These are phyloP conservation scores for Naematelia encephala DNA, from an alignment of 768 basidiomycete genomes.

Conservation along the genomic window DNA sequence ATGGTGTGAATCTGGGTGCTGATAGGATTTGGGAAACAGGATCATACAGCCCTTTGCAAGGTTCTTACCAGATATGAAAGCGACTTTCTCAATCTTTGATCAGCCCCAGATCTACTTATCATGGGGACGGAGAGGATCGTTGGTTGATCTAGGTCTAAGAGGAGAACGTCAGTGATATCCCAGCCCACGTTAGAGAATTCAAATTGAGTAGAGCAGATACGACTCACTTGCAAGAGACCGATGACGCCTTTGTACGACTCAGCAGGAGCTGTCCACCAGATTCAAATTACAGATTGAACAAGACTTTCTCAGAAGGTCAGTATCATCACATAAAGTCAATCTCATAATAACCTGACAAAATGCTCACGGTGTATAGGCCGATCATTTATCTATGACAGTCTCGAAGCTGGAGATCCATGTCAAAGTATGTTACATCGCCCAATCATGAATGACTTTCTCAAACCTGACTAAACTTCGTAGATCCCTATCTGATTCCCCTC, in stretches of 20 bases:
- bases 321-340: not conserved
- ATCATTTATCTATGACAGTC: slow-evolving; percentile 44
- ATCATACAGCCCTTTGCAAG: slow-evolving; percentile 36
- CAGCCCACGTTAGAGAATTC: too few species aligned
- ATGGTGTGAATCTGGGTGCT: slow-evolving; percentile 12
- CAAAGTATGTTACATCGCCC: slow-evolving; percentile 35
- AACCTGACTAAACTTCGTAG: slow-evolving; percentile 11
- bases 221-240: slow-evolving; percentile 45
- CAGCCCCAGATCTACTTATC: slow-evolving; percentile 50
- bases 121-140: slow-evolving; percentile 41
- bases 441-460: not conserved
- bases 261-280: slow-evolving; percentile 46
- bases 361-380: slow-evolving; percentile 24
- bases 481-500: slow-evolving; percentile 46
- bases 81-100: slow-evolving; percentile 49
- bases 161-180: slow-evolving; percentile 36
- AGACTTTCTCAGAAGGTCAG: slow-evolving; percentile 30
- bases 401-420: slow-evolving; percentile 46
- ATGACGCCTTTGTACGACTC: slow-evolving; percentile 36
- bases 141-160: slow-evolving; percentile 43
- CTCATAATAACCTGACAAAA: not conserved
- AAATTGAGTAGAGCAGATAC: too few species aligned
- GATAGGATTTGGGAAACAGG: slow-evolving; percentile 13
- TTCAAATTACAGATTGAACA: slow-evolving; percentile 37
- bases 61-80: slow-evolving; percentile 42